These are phyloP conservation scores for Cystobasidium pallidum DNA, from an alignment of 1,284 basidiomycete genomes.

Conservation along the genomic window DNA sequence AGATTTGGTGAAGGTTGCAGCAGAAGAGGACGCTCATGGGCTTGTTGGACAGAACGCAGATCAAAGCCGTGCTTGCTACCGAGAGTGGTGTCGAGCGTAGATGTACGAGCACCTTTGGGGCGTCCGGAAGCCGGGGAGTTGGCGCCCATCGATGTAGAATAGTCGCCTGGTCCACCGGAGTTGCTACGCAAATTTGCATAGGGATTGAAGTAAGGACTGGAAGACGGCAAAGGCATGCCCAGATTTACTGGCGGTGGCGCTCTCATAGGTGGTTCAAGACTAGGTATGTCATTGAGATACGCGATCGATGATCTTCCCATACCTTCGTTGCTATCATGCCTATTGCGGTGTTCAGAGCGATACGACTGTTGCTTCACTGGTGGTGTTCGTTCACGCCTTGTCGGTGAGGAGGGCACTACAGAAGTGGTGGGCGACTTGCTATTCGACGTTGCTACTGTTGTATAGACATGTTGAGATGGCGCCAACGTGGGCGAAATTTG, in stretches of 20 bases:
- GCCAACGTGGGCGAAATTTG: not conserved
- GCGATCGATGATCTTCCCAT: conserved; percentile 37
- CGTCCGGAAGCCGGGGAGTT: not conserved
- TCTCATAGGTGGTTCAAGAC: conserved; percentile 38
- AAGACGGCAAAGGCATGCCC: conserved; percentile 30
- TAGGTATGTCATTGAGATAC: conserved; percentile 39
- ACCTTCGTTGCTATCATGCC: conserved; percentile 18
- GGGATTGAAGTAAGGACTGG: conserved; percentile 41
- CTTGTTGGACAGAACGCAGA: conserved; percentile 10
- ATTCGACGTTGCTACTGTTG: conserved; percentile 21
- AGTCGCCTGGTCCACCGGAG: conserved; percentile 6
- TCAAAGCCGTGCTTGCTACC: conserved; percentile 38
- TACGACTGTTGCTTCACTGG: conserved; percentile 24
- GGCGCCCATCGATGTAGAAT: not conserved
- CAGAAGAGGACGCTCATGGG: conserved; percentile 35
- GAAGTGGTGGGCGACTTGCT: conserved; percentile 23
- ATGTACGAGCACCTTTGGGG: conserved; percentile 18
- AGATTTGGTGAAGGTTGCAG: conserved; percentile 21
- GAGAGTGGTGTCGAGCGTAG: conserved; percentile 21
- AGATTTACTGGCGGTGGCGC: conserved; percentile 36
- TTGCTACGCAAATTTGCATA: conserved; percentile 30
- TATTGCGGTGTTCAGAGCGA: conserved; percentile 1
- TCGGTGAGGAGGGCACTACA: conserved; percentile 15
- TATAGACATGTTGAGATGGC: conserved; percentile 11
- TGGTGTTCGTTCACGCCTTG: conserved; percentile 3